Base-by-base conservation (phyloP, 345 rosid genomes). In the Cochlearia excelsa region DNA sequence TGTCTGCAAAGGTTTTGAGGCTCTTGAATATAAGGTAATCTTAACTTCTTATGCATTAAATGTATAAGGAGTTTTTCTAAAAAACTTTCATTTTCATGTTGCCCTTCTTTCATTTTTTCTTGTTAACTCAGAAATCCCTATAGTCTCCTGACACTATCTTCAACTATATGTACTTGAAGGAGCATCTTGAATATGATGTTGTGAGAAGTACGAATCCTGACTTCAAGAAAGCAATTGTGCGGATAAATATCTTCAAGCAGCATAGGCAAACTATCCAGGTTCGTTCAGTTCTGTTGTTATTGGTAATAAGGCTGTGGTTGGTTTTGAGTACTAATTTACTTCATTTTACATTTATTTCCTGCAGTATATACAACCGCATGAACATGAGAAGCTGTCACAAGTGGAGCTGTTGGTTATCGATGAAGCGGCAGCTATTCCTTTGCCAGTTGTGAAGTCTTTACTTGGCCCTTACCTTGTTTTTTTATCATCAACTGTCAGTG, bases 381-480 rank as follows among this genome's bases (percentile, higher is more conserved):
- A 93, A 71, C 80, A 81, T 56, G 88, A 82, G 81, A 93, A 90
- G 73, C 97, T 93, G 63, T 84, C 99, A 47, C 99, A 93, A 75
- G 99, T 85, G 60, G 99, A 93, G 77, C 78, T 93, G 65, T 76
- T 93, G 71, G 84, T 93, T 67, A 76, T 93, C 74, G 99, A 93
- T 80, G 97, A 93, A 85, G 99, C 99, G 56, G 99, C 99, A 69
- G 97, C 99, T 55, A 90, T 90, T 77, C 99, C 99, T 27, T 79
- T 90, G 67, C 95, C 97, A 34, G 76, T 93, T 77, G 95, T 93
- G 68, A 93, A 86, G 79, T 81, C 95, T 52, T 64, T 93, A 70
- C 82, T 87, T 47, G 99, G 99, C 58, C 95, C 96, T 56, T 93
- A 89, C 76, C 69, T 89, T 70, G 97, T 89, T 39, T 93, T 93